A percentile compares a stretch with the other conserved stretches of the same genome.
Evolutionary conservation across 1,139 yeast genomes (phyloP).

Genomic region (Pichia norvegensis): DNA sequence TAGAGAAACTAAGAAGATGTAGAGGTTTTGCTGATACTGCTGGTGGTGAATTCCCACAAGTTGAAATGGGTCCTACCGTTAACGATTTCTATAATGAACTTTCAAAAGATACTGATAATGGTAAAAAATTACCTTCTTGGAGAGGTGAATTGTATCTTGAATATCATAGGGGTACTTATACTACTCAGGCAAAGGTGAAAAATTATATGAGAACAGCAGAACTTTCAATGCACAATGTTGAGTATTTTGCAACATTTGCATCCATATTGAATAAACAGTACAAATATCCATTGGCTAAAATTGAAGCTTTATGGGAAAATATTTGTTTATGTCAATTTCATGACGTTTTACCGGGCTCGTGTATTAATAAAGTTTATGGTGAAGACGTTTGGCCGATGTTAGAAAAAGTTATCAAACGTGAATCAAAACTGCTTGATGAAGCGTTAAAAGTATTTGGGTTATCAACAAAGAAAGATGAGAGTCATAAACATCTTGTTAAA

Average conservation of each 20-base stretch:
- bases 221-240: conserved; percentile 74
- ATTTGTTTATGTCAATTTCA: conserved; percentile 89
- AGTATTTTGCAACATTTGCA: conserved; percentile 70
- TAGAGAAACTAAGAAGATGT: conserved; percentile 84
- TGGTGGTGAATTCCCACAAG: conserved; percentile 71
- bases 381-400: conserved; percentile 88
- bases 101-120: conserved; percentile 54
- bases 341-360: conserved; percentile 93
- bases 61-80: conserved; percentile 67
- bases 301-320: conserved; percentile 78
- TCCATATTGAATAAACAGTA: conserved; percentile 48
- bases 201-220: conserved; percentile 75
- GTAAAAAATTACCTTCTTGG: conserved; percentile 74
- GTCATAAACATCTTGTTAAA: conserved; percentile 22
- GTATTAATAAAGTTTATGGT: conserved; percentile 87
- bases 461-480: conserved; percentile 10
- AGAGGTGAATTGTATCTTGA: conserved; percentile 89
- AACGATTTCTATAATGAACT: conserved; percentile 72
- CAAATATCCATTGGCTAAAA: conserved; percentile 60
- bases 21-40: conserved; percentile 79
- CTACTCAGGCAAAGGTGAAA: conserved; percentile 84
- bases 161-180: conserved; percentile 94
- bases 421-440: conserved; percentile 43
- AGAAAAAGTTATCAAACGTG: conserved; percentile 44
- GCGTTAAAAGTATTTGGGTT: conserved; percentile 39